These are phyloP conservation scores for Chionographis japonica DNA, from an alignment of 106 monocot species.

Conservation along the genomic window DNA sequence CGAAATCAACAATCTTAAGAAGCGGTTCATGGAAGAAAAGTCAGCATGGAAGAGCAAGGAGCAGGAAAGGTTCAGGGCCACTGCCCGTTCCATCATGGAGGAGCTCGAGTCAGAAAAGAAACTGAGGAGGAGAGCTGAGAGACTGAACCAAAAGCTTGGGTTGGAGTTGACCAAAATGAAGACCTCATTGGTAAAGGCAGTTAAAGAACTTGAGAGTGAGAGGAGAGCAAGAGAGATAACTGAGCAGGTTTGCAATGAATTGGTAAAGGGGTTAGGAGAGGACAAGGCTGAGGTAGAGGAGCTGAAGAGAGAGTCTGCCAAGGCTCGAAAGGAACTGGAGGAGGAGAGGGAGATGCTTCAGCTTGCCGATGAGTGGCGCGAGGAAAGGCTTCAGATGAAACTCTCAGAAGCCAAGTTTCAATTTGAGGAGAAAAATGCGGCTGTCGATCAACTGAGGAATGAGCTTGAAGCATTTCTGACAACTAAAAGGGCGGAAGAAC, in stretches of 20 bases:
- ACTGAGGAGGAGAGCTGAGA: conserved; percentile 47
- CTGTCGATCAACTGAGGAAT: conserved; percentile 55
- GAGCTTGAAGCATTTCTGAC: conserved; percentile 60
- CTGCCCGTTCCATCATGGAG: conserved; percentile 33
- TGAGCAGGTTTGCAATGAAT: conserved; percentile 55
- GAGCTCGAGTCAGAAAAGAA: conserved; percentile 53
- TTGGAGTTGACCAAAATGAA: conserved; percentile 30
- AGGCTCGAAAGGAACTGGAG: conserved; percentile 52
- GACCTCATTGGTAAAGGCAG: conserved; percentile 28
- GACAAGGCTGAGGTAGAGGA: conserved; percentile 56
- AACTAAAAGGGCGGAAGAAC: conserved; percentile 21
- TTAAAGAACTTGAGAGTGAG: conserved; percentile 50
- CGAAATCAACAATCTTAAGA: conserved; percentile 12
- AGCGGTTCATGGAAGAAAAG: conserved; percentile 31
- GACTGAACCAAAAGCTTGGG: conserved; percentile 47
- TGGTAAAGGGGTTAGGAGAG: conserved; percentile 49
- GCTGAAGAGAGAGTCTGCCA: conserved; percentile 43
- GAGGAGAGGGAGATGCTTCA: conserved; percentile 86
- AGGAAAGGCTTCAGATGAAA: conserved; percentile 86
- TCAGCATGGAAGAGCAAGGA: conserved; percentile 35
- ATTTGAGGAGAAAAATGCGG: conserved; percentile 79
- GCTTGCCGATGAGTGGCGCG: conserved; percentile 67
- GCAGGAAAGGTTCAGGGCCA: conserved; percentile 27
- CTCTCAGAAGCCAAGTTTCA: conserved; percentile 62
- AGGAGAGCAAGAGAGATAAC: conserved; percentile 50